phyloP scores from a whole-genome alignment of 1,139 yeast genomes.

The Candida sanyaensis region DNA sequence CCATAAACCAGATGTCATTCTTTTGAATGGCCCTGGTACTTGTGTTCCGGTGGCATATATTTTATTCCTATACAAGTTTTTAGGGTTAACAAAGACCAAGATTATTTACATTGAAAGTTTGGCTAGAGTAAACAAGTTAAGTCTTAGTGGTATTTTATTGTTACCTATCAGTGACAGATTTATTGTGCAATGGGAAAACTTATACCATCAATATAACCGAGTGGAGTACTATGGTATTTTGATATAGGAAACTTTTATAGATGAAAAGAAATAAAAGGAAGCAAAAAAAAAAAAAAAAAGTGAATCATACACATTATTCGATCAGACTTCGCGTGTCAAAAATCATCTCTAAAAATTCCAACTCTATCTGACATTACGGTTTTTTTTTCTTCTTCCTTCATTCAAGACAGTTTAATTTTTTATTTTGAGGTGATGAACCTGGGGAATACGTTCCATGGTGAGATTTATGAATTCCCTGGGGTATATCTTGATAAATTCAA shows the following conservation, averaged over 20 bases:
- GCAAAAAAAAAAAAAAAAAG: too few species aligned
- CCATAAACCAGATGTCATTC: conserved; percentile 50
- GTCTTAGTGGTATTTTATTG: conserved; percentile 73
- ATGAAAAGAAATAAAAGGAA: not conserved
- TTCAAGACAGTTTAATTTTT: not conserved
- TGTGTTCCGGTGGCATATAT: conserved; percentile 75
- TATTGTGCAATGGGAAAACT: conserved; percentile 86
- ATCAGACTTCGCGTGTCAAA: conserved; percentile 3
- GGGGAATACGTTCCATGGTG: conserved; percentile 15
- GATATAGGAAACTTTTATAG: conserved; percentile 35
- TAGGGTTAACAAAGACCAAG: conserved; percentile 55
- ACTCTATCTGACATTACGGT: not conserved
- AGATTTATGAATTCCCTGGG: conserved; percentile 35
- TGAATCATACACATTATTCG: too few species aligned
- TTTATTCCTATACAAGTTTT: conserved; percentile 51
- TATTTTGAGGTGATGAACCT: not conserved
- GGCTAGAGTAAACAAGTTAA: conserved; percentile 77
- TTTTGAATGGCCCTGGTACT: conserved; percentile 95
- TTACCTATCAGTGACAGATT: conserved; percentile 74
- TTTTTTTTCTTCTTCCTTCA: not conserved
- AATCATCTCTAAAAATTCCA: conserved; percentile 1
- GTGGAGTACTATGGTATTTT: conserved; percentile 80
- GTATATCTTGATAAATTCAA: conserved; percentile 48
- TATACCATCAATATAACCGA: conserved; percentile 54
- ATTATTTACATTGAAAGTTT: conserved; percentile 85